phyloP scores from a whole-genome alignment of 106 monocot genomes.

The Vanilla planifolia region DNA sequence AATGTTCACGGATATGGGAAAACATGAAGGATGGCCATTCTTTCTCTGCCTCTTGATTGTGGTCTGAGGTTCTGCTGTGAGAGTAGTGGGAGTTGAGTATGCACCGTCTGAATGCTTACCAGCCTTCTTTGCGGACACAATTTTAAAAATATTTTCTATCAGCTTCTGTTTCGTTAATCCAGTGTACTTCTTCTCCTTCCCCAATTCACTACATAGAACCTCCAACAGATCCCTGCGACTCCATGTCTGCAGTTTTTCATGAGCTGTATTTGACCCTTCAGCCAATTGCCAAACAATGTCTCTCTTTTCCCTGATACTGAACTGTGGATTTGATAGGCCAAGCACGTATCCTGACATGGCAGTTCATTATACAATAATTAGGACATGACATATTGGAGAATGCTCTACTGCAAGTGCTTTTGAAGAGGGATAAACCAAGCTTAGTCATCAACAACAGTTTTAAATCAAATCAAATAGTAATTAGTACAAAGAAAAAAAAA shows the following conservation, averaged over 20 bases:
- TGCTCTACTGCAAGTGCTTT: too few relatives aligned
- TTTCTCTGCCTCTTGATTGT: constrained; percentile 77
- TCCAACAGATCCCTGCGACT: constrained; percentile 80
- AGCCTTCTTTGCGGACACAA: constrained; percentile 50
- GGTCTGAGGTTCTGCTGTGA: constrained; percentile 17
- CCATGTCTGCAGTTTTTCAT: constrained; percentile 75
- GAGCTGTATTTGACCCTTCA: constrained; percentile 47
- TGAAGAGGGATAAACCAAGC: too few relatives aligned
- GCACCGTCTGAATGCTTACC: constrained; percentile 24
- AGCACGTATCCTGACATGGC: constrained; percentile 64
- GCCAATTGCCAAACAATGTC: constrained; percentile 58
- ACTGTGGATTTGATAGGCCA: constrained; percentile 58
- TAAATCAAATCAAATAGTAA: too few relatives aligned
- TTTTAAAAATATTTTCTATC: constrained; percentile 61
- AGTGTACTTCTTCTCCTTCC: constrained; percentile 85
- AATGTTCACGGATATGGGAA: constrained; percentile 20
- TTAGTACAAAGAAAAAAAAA: too few relatives aligned
- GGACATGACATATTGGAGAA: too few relatives aligned
- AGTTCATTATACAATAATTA: too few relatives aligned
- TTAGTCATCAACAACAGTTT: too few relatives aligned
- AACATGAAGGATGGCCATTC: constrained; percentile 52
- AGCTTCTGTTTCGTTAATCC: constrained; percentile 78
- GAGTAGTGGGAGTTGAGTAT: constrained; percentile 8
- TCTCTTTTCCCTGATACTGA: constrained; percentile 65
- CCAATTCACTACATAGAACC: constrained; percentile 81